phyloP scores from a whole-genome alignment of 257 asterid species.

The Knoxia roxburghii region DNA sequence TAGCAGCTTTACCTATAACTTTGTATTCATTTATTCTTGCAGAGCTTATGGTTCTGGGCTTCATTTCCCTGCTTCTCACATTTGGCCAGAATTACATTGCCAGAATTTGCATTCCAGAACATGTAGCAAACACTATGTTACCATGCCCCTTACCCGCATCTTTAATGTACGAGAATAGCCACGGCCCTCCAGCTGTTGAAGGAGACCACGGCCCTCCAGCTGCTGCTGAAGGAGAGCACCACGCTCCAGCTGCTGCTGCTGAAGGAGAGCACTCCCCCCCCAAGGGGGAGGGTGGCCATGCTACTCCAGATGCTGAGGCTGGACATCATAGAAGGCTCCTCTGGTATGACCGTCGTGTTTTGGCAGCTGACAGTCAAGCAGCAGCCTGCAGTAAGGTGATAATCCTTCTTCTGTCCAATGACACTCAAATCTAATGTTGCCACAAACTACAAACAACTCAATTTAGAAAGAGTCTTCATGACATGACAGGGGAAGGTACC shows the following conservation, averaged over 20 bases:
- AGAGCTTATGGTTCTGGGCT: slow-evolving; percentile 98
- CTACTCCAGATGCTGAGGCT: neutral
- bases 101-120: slow-evolving; percentile 54
- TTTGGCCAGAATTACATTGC: slow-evolving; percentile 85
- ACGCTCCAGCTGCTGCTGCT: neutral
- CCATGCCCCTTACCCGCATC: slow-evolving; percentile 40
- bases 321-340: slow-evolving; percentile 58
- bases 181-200: neutral
- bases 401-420: neutral
- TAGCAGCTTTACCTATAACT: neutral
- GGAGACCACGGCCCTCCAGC: neutral
- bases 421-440: neutral
- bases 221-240: neutral
- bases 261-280: slow-evolving; percentile 25
- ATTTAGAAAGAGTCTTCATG: slow-evolving; percentile 6
- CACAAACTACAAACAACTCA: too few species aligned
- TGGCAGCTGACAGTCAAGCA: slow-evolving; percentile 41
- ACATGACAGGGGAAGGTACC: slow-evolving; percentile 59
- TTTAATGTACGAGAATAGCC: neutral
- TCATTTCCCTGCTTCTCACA: slow-evolving; percentile 80
- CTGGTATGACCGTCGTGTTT: slow-evolving; percentile 39
- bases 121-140: slow-evolving; percentile 56
- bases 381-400: slow-evolving; percentile 39
- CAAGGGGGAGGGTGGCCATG: neutral
- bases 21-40: slow-evolving; percentile 16